Percentiles rank a stretch among this genome's conserved stretches.
These are phyloP conservation scores for Colletotrichum neosansevieriae DNA, from an alignment of 2,329 filamentous ascomycete genomes.

Conservation along the genomic window DNA sequence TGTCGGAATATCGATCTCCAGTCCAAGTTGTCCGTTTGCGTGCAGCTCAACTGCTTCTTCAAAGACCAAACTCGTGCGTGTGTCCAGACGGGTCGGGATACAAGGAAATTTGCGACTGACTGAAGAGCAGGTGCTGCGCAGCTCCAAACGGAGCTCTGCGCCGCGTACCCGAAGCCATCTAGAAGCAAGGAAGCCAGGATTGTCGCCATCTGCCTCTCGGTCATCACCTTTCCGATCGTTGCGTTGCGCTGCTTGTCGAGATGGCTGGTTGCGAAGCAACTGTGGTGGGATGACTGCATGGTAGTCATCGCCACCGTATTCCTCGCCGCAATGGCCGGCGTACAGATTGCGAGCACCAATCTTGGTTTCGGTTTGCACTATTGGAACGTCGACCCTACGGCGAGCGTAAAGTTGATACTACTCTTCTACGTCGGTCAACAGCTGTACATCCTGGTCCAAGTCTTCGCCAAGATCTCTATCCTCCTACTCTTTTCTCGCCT, in stretches of 20 bases:
- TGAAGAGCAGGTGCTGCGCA: neutral
- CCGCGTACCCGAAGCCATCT: constrained; percentile 38
- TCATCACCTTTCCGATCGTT: constrained; percentile 32
- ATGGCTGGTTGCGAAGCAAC: constrained; percentile 16
- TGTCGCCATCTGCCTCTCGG: constrained; percentile 42
- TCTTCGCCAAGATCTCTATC: constrained; percentile 44
- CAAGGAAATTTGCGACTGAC: neutral
- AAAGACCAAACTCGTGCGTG: constrained; percentile 35
- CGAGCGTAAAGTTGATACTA: constrained; percentile 16
- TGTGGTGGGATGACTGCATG: constrained; percentile 41
- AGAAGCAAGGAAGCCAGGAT: constrained; percentile 40
- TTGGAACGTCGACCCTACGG: constrained; percentile 41
- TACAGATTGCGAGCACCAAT: constrained; percentile 36
- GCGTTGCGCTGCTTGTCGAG: constrained; percentile 33
- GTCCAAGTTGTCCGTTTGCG: constrained; percentile 35
- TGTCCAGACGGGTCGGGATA: too few relatives aligned
- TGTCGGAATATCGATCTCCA: constrained; percentile 37
- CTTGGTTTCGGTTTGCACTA: constrained; percentile 43
- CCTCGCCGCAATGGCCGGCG: constrained; percentile 33
- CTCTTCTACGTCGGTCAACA: constrained; percentile 42
- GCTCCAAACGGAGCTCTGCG: constrained; percentile 28
- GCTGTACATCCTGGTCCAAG: constrained; percentile 43
- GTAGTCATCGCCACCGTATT: constrained; percentile 17
- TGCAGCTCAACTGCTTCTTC: constrained; percentile 36
- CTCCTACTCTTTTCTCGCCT: constrained; percentile 43